phyloP scores from a whole-genome alignment of 2,329 filamentous ascomycete species.

The Ascomycota sp. region DNA sequence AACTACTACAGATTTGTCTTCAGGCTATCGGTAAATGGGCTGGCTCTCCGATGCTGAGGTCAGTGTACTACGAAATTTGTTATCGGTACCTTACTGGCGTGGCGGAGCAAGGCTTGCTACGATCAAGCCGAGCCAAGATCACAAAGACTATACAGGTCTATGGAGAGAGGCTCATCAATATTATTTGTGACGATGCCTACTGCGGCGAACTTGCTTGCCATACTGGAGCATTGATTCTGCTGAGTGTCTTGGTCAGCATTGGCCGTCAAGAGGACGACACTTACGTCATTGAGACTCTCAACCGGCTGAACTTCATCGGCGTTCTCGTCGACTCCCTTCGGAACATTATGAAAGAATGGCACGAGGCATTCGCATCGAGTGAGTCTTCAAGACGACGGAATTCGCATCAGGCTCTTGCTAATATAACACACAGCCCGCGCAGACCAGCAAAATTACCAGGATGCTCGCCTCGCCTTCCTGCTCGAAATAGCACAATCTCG shows the following conservation, averaged over 20 bases:
- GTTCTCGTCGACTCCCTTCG: slow-evolving; percentile 79
- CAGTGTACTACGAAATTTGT: slow-evolving; percentile 80
- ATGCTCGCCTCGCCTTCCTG: slow-evolving; percentile 65
- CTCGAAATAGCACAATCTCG: slow-evolving; percentile 69
- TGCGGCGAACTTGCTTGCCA: slow-evolving; percentile 65
- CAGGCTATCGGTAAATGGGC: slow-evolving; percentile 58
- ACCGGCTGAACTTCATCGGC: slow-evolving; percentile 74
- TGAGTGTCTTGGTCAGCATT: slow-evolving; percentile 57
- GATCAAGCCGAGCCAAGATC: slow-evolving; percentile 33
- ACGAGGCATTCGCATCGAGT: slow-evolving; percentile 34
- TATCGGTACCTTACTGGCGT: slow-evolving; percentile 67
- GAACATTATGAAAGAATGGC: slow-evolving; percentile 53
- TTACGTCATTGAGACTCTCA: slow-evolving; percentile 59
- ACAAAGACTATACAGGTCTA: slow-evolving; percentile 48
- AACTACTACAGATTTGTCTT: slow-evolving; percentile 76
- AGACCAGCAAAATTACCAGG: slow-evolving; percentile 29
- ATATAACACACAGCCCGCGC: slow-evolving; percentile 12
- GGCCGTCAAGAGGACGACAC: slow-evolving; percentile 51
- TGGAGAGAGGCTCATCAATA: slow-evolving; percentile 64
- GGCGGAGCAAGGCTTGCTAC: slow-evolving; percentile 27
- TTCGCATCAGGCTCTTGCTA: background rate
- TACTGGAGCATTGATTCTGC: slow-evolving; percentile 67
- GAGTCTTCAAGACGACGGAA: slow-evolving; percentile 7
- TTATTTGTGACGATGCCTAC: slow-evolving; percentile 84
- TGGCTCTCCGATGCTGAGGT: slow-evolving; percentile 50